phyloP scores from a whole-genome alignment of 2,329 filamentous ascomycete genomes.

The Monosporascus sp. region DNA sequence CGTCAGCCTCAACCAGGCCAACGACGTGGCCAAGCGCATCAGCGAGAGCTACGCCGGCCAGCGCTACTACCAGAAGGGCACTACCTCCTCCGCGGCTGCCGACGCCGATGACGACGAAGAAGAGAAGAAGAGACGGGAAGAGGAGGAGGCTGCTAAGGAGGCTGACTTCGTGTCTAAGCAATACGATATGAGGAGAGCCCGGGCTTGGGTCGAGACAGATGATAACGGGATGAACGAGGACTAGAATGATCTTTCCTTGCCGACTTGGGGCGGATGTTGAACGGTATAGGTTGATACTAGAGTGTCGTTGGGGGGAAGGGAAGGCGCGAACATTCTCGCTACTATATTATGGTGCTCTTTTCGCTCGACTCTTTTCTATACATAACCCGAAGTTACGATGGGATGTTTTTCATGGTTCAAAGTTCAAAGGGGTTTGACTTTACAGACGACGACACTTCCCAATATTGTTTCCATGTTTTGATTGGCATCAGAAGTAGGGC shows the following conservation, averaged over 20 bases:
- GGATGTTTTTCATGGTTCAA: too few relatives aligned
- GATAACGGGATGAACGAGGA: not conserved
- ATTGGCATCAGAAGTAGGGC: too few relatives aligned
- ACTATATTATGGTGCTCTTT: too few relatives aligned
- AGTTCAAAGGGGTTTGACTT: too few relatives aligned
- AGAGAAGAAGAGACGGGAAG: conserved; percentile 4
- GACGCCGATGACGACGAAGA: conserved; percentile 7
- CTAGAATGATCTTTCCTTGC: not conserved
- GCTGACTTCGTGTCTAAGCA: conserved; percentile 9
- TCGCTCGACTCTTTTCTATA: too few relatives aligned
- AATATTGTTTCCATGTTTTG: too few relatives aligned
- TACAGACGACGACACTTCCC: too few relatives aligned
- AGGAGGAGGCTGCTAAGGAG: conserved; percentile 5
- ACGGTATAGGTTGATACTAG: too few relatives aligned
- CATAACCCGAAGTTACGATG: too few relatives aligned
- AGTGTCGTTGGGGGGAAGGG: too few relatives aligned
- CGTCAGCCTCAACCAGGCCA: conserved; percentile 50
- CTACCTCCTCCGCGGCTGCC: not conserved
- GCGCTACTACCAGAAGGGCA: conserved; percentile 15
- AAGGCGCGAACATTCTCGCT: too few relatives aligned
- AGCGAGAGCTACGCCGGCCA: conserved; percentile 40
- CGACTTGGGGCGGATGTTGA: too few relatives aligned
- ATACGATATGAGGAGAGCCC: conserved; percentile 2
- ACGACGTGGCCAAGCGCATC: conserved; percentile 51
- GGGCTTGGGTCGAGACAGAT: conserved; percentile 1